Evolutionary conservation across 2,329 filamentous ascomycete species (phyloP).

Genomic region (Alternaria metachromatica): DNA sequence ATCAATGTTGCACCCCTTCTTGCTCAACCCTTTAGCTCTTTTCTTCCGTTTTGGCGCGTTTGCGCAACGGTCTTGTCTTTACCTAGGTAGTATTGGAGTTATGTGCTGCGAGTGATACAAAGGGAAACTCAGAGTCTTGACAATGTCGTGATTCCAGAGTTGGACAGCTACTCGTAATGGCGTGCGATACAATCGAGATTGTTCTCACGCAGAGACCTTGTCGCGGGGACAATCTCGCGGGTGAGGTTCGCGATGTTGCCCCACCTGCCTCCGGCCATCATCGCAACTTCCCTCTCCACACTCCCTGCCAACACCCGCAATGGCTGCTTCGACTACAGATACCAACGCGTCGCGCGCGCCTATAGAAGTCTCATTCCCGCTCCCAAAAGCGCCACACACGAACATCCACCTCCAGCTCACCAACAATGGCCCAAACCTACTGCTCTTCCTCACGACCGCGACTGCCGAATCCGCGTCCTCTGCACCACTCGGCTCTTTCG

Average conservation of each 20-base stretch:
- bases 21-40: neutral
- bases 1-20: neutral
- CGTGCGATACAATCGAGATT: no score
- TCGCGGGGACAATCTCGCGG: neutral
- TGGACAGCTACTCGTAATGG: neutral
- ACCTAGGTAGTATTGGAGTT: no score
- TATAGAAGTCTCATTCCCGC: slow-evolving; percentile 63
- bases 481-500: slow-evolving; percentile 78
- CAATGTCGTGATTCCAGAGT: no score
- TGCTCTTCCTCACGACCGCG: slow-evolving; percentile 63
- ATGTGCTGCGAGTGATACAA: no score
- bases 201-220: no score
- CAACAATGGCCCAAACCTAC: slow-evolving; percentile 58
- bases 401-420: slow-evolving; percentile 66
- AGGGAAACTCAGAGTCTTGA: no score
- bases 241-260: slow-evolving; percentile 5
- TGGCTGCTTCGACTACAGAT: slow-evolving; percentile 24
- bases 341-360: slow-evolving; percentile 45
- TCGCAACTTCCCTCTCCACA: slow-evolving; percentile 4
- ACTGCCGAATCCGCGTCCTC: slow-evolving; percentile 50
- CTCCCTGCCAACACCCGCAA: slow-evolving; percentile 9
- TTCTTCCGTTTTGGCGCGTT: neutral
- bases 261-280: slow-evolving; percentile 5
- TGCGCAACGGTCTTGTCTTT: neutral
- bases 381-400: slow-evolving; percentile 64